phyloP scores from a whole-genome alignment of 805 yeast genomes.

The Kuraishia capsulata region DNA sequence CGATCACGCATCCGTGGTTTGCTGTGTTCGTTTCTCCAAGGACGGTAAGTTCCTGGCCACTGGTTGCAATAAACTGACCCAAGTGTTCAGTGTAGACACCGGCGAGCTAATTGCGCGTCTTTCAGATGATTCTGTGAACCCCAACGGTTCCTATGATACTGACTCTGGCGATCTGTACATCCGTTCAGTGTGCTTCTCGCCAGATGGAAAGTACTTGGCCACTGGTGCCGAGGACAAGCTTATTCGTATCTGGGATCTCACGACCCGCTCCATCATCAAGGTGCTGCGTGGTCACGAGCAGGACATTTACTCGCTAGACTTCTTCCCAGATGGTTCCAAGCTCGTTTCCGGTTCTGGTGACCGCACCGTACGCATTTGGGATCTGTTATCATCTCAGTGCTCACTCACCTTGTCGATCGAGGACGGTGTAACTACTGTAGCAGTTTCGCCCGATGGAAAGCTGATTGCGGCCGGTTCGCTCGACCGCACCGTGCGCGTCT shows the following conservation, averaged over 20 bases:
- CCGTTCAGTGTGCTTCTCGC: constrained; percentile 92
- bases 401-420: constrained; percentile 83
- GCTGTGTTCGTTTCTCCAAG: constrained; percentile 88
- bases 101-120: constrained; percentile 85
- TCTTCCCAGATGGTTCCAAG: constrained; percentile 88
- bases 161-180: constrained; percentile 82
- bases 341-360: constrained; percentile 96
- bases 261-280: constrained; percentile 75
- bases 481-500: constrained; percentile 90
- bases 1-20: constrained; percentile 90
- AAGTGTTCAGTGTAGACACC: constrained; percentile 84
- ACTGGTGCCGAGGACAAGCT: constrained; percentile 89
- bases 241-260: constrained; percentile 93
- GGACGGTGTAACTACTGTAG: constrained; percentile 97
- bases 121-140: constrained; percentile 60
- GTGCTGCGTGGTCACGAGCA: constrained; percentile 92
- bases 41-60: constrained; percentile 93
- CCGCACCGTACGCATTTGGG: constrained; percentile 95
- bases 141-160: constrained; percentile 37
- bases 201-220: constrained; percentile 88
- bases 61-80: constrained; percentile 94
- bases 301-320: constrained; percentile 92
- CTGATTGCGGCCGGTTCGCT: constrained; percentile 94
- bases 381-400: constrained; percentile 81
- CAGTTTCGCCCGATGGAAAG: constrained; percentile 91